phyloP scores from a whole-genome alignment of 2,329 filamentous ascomycete genomes.

The Paracamarosporium sp. region DNA sequence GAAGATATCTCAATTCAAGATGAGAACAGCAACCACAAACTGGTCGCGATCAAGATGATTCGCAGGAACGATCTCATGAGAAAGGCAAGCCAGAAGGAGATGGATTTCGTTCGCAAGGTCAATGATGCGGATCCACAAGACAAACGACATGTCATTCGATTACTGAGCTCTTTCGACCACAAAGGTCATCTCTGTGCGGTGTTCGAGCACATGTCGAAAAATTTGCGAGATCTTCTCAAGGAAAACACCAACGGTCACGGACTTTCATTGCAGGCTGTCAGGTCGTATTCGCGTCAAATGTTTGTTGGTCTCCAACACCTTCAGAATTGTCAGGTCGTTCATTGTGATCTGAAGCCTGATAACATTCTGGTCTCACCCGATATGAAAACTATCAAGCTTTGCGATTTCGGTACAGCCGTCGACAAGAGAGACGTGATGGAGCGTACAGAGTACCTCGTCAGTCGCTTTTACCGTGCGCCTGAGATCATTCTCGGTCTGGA shows the following conservation, averaged over 20 bases:
- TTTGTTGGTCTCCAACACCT: slow-evolving; percentile 88
- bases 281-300: slow-evolving; percentile 91
- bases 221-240: slow-evolving; percentile 90
- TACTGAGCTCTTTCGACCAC: slow-evolving; percentile 89
- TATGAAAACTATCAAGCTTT: slow-evolving; percentile 83
- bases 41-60: slow-evolving; percentile 98
- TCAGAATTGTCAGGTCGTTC: slow-evolving; percentile 90
- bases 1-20: slow-evolving; percentile 35
- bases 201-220: slow-evolving; percentile 86
- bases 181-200: slow-evolving; percentile 95
- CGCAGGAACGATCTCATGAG: slow-evolving; percentile 93
- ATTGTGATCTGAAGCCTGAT: slow-evolving; percentile 96
- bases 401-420: slow-evolving; percentile 95
- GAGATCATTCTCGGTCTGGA: slow-evolving; percentile 98
- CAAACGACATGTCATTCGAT: slow-evolving; percentile 88
- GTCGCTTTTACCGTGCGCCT: slow-evolving; percentile 94
- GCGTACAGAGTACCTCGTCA: slow-evolving; percentile 93
- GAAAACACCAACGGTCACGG: slow-evolving; percentile 84
- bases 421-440: slow-evolving; percentile 83
- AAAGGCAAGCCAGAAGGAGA: slow-evolving; percentile 93
- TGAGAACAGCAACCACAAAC: slow-evolving; percentile 56
- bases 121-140: slow-evolving; percentile 85
- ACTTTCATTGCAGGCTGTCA: slow-evolving; percentile 85
- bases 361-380: slow-evolving; percentile 76
- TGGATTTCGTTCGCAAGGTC: slow-evolving; percentile 88